Evolutionary conservation across 805 yeast species (phyloP), one percentile per base, ranked within the genome.

Genomic region (Priceomyces haplophilus): DNA sequence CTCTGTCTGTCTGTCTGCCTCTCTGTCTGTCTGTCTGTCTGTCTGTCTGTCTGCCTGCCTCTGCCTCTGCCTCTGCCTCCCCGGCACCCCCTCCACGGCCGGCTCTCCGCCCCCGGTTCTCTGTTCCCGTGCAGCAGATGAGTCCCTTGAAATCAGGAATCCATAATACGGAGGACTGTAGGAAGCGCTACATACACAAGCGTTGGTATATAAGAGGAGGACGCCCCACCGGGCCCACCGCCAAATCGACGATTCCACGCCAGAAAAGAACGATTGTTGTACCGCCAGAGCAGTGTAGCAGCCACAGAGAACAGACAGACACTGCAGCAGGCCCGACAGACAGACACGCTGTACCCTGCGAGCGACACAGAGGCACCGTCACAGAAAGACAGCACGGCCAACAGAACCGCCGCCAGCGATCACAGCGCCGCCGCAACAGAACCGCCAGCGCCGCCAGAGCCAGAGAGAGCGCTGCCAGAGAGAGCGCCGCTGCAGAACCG

Each of bases 131-230:
- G 29, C 39, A 36, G 11, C 23, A 32, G 23, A 23, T 36, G 30
- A 21, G 39, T 36, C 39, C 30, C 39, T 36, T 17, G 23, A 36
- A 36, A 36, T 36, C 39, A 36, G 39, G 39, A 36, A 32, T 17
- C 15, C 20, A 17, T 32, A 18, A 20, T 36, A 36, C 13, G 25
- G 24, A 21, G 39, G 39, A 23, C 23, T 25, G 39, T 36, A 36
- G 39, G 39, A 36, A 18, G 39, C 17, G 23, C n/a, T 16, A 32
- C 17, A 32, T 17, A 32, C 17, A 32, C 10, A 32, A 16, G 23
- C 12, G 7, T 15, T 20, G 11, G 39, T 36, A 36, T 36, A 36
- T 36, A 36, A 36, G 13, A 23, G 31, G 30, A 36, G 13, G 29
- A 36, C 39, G 39, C 39, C 39, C 39, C 39, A 36, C 39, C 11